Base-by-base conservation (phyloP, 441 rosid species). In the Pelargonium cotyledonis region DNA sequence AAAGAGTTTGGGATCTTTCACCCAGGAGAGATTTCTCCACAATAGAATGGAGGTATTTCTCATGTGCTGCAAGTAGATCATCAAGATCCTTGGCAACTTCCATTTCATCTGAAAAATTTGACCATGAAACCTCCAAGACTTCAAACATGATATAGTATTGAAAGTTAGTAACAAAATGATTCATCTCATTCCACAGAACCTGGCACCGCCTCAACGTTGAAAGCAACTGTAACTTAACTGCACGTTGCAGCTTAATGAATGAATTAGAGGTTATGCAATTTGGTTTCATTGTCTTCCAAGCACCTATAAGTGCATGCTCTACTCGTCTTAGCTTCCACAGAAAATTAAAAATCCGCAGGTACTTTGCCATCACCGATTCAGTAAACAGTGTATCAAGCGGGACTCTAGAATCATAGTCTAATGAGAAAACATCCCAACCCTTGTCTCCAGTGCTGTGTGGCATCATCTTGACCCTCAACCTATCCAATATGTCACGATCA, bases 221-320 rank as follows among this genome's bases (percentile, higher is more conserved):
- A 77, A 88, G 95, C 68, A 94, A 78, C 77, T 85, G 95, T 71
- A 82, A 66, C 77, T 86, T 89, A 71, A 91, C 91, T 0, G 85
- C 83, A 47, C 70, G 71, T 75, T 89, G 95, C 78, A 89, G 83
- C 82, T 89, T 89, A 38, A 80, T 80, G 73, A 91, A 91, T n/a
- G 93, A 85, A 76, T 84, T 83, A 60, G 96, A 87, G 64, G 95
- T 85, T 72, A 91, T 84, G 72, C 96, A 89, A 72, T 94, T 94
- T 65, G 98, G 98, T 78, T 94, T 94, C 98, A 94, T 94, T 0
- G 96, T 87, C 92, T 94, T 94, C 97, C 98, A 91, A 61, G 93
- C 86, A 74, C 96, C 93, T 66, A 87, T 89, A 38, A 91, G 96
- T 15, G 96, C 98, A 72, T 93, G 98, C 82, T 93, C 98, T 41